Evolutionary conservation across 805 yeast genomes (phyloP).

Genomic region (Starmerella stellata): DNA sequence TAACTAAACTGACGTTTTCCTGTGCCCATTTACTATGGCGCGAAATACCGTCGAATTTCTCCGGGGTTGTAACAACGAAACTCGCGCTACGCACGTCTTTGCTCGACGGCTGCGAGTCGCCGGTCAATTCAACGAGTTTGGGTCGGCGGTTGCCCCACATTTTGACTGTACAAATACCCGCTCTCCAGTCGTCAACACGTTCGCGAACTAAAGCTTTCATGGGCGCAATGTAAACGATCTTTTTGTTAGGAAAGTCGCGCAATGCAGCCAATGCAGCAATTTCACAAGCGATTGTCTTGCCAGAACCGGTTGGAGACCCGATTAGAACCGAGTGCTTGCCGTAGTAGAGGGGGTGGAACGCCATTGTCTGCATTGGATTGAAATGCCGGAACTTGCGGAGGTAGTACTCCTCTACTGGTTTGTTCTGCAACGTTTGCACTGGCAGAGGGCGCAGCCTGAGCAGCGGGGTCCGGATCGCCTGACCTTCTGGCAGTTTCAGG

Average conservation of each 20-base stretch:
- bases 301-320: slow-evolving; percentile 98
- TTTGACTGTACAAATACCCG: slow-evolving; percentile 17
- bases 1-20: slow-evolving; percentile 52
- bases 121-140: slow-evolving; percentile 58
- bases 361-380: slow-evolving; percentile 98
- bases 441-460: slow-evolving; percentile 76
- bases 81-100: slow-evolving; percentile 48
- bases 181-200: slow-evolving; percentile 65
- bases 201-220: slow-evolving; percentile 77
- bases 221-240: slow-evolving; percentile 72
- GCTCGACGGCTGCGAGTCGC: slow-evolving; percentile 63
- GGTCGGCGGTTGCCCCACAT: slow-evolving; percentile 8
- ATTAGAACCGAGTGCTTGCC: slow-evolving; percentile 63
- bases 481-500: slow-evolving; percentile 71
- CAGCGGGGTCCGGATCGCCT: slow-evolving; percentile 66
- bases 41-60: slow-evolving; percentile 72
- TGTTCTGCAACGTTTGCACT: slow-evolving; percentile 54
- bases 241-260: slow-evolving; percentile 57
- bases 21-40: slow-evolving; percentile 59
- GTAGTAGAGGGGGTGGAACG: slow-evolving; percentile 75
- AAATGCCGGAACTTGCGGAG: slow-evolving; percentile 55
- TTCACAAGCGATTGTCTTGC: slow-evolving; percentile 94
- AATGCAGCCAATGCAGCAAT: slow-evolving; percentile 95
- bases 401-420: slow-evolving; percentile 51
- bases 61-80: slow-evolving; percentile 68